Evolutionary conservation across 2,329 filamentous ascomycete species (phyloP).

Genomic region (Phyllachora maydis): DNA sequence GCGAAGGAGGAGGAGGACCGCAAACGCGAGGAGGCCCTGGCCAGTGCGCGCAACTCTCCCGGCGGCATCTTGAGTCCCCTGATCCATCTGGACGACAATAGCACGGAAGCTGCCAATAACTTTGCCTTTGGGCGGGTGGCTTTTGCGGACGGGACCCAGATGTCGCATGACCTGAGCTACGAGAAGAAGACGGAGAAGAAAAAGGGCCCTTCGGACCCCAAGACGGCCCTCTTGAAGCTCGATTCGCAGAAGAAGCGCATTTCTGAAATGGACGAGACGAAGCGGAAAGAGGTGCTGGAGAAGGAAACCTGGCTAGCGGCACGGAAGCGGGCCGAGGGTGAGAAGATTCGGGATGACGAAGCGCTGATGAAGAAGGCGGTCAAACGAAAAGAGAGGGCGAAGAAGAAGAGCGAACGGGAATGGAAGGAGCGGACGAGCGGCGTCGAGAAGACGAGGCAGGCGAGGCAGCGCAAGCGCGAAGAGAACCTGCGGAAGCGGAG

Average conservation of each 20-base stretch:
- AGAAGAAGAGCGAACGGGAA: conserved; percentile 80
- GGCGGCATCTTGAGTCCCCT: conserved; percentile 32
- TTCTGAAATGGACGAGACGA: conserved; percentile 52
- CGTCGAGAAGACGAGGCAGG: conserved; percentile 55
- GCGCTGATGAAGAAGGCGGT: conserved; percentile 79
- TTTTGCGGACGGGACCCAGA: conserved; percentile 66
- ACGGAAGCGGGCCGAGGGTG: conserved; percentile 71
- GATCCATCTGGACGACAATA: conserved; percentile 25
- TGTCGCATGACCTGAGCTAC: conserved; percentile 53
- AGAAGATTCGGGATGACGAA: conserved; percentile 75
- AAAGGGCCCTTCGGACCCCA: conserved; percentile 68
- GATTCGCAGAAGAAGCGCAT: conserved; percentile 75
- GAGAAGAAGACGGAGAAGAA: conserved; percentile 34
- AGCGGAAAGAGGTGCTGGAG: conserved; percentile 71
- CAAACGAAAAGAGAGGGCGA: conserved; percentile 76
- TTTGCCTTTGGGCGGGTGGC: conserved; percentile 85
- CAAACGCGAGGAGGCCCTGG: conserved; percentile 39
- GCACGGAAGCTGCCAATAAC: conserved; percentile 32
- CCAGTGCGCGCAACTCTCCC: conserved; percentile 38
- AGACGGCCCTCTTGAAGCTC: conserved; percentile 66
- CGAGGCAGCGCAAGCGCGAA: conserved; percentile 65
- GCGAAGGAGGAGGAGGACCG: conserved; percentile 63
- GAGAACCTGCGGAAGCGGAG: conserved; percentile 55
- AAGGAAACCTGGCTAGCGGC: conserved; percentile 92
- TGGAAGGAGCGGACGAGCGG: conserved; percentile 58